Conservation (phyloP, 2,329 filamentous ascomycete genomes). For the Emergomyces africanus region DNA sequence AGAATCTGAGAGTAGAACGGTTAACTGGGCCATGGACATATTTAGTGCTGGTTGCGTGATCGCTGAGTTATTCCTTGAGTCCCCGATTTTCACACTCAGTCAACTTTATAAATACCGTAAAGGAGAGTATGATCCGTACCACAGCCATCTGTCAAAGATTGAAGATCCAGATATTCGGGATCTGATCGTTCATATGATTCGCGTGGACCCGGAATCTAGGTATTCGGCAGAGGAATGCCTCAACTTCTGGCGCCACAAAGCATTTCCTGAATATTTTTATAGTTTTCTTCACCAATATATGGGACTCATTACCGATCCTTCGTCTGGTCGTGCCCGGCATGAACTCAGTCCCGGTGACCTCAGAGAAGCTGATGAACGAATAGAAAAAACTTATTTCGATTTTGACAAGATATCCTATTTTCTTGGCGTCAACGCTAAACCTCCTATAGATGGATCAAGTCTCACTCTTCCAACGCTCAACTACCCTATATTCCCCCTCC, state of each 20-base stretch:
- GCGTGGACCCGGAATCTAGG: conserved; percentile 78
- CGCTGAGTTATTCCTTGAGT: conserved; percentile 87
- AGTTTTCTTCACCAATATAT: conserved; percentile 97
- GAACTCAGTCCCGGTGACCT: conserved; percentile 58
- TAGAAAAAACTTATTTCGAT: conserved; percentile 83
- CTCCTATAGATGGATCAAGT: conserved; percentile 22
- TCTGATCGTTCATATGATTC: conserved; percentile 91
- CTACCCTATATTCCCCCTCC: conserved; percentile 49
- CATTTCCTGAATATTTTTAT: conserved; percentile 95
- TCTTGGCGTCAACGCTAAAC: conserved; percentile 57
- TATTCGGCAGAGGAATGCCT: conserved; percentile 92
- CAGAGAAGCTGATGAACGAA: conserved; percentile 82
- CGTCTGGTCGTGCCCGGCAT: conserved; percentile 60
- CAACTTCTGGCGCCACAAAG: conserved; percentile 79
- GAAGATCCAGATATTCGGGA: conserved; percentile 77
- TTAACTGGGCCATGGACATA: conserved; percentile 95
- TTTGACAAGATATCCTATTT: conserved; percentile 98
- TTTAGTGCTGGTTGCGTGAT: conserved; percentile 97
- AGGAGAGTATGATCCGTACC: conserved; percentile 80
- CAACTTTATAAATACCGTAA: conserved; percentile 91
- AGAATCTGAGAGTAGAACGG: conserved; percentile 47
- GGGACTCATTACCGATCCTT: conserved; percentile 85
- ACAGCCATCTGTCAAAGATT: conserved; percentile 70
- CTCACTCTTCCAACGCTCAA: conserved; percentile 21
- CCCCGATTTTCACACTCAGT: conserved; percentile 93